These are phyloP conservation scores for Aspergillus quadrilineatus DNA, from an alignment of 2,329 filamentous ascomycete species.

Conservation along the genomic window DNA sequence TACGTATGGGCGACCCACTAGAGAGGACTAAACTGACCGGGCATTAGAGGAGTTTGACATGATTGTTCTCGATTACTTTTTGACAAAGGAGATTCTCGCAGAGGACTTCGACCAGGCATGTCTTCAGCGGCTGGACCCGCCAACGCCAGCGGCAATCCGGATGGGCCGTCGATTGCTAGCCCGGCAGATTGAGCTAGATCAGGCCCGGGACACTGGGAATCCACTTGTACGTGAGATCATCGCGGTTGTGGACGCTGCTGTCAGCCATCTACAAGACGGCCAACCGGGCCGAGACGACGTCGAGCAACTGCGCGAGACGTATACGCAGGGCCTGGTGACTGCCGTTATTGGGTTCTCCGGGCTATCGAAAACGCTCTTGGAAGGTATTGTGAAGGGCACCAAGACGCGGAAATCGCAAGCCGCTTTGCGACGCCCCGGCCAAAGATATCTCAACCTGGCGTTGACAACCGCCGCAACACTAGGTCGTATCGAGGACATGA, in stretches of 20 bases:
- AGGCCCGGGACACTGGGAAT: background rate
- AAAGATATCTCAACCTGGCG: background rate
- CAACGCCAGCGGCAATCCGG: background rate
- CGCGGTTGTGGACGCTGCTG: background rate
- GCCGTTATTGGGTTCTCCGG: constrained; percentile 1
- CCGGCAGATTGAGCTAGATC: background rate
- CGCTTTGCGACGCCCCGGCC: background rate
- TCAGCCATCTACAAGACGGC: background rate
- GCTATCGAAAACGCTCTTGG: background rate
- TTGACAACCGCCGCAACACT: background rate
- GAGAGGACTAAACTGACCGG: background rate
- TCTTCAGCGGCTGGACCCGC: background rate
- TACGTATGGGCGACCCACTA: background rate
- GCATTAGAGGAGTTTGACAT: background rate
- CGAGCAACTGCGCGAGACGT: background rate
- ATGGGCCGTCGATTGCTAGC: background rate
- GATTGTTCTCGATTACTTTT: background rate
- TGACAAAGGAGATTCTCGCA: background rate
- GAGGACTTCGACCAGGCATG: background rate
- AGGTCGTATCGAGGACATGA: background rate
- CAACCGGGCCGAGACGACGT: background rate
- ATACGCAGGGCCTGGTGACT: background rate
- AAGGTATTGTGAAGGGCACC: background rate
- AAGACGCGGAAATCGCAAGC: too few species aligned
- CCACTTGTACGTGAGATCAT: background rate